Evolutionary conservation across 495 filamentous ascomycete genomes (phyloP), one percentile per base, ranked within the genome.

Genomic region (Staphylotrichum tortipilum): DNA sequence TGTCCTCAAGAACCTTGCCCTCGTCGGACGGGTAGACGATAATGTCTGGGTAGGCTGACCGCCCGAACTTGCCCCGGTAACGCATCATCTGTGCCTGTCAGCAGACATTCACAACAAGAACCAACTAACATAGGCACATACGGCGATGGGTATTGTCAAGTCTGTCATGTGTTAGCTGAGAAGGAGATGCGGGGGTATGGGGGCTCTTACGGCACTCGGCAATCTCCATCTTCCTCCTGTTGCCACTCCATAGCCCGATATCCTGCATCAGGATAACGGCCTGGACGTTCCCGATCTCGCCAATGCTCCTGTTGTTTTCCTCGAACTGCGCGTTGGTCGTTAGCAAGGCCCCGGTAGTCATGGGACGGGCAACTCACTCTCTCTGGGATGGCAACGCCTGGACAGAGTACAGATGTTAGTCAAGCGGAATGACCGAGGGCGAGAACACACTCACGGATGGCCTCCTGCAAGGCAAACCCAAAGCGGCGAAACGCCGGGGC

Each of bases 181-280:
- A 44, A 30, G 14, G 44, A 29, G n/a, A 29, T 4, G 14, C 18
- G 23, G 21, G 2, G 17, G 7, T 14, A 6, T 28, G n/a, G 17
- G 14, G 0, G 34, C 42, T 42, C 47, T 52, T 56, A 48, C 45
- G 78, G 52, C 79, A 81, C 50, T 84, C 81, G 3, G 81, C 77
- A 31, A 86, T 78, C 58, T 86, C 82, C 55, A 82, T 84, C 54
- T 80, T 80, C n/a, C 82, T 63, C 38, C 78, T 73, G 49, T 80
- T 81, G 2, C 81, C 82, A 44, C 79, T 82, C 82, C 82, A 86
- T 8, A 86, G 65, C 0, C 78, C 78, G 31, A 83, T 67, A 42
- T 82, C 77, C 4, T 83, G 68, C 1, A 68, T 59, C 21, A 84
- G 50, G 12, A 79, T 64, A 43, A 76, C 71, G 5, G 75, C 71